Base-by-base conservation (phyloP, 345 rosid species). In the Carallia pectinifolia region DNA sequence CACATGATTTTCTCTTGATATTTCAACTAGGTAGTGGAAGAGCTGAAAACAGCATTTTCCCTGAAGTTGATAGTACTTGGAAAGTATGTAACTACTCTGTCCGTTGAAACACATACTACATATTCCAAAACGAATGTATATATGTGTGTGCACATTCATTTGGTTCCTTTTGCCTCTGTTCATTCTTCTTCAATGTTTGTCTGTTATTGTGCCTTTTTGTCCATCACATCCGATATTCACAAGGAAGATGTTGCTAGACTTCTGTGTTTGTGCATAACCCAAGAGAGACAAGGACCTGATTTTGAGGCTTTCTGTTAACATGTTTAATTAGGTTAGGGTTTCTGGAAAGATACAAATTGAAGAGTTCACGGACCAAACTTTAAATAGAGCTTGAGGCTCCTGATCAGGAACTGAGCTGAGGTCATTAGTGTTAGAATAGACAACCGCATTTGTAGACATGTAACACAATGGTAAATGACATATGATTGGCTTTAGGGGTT, bases 41-140 rank as follows among this genome's bases (percentile, higher is more conserved):
- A 76, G 77, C 90, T 69, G 91, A 89, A 53, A 90, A 80, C 69
- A 63, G 73, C 81, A 82, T 95, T 90, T 91, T 95, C 74, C 97
- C 99, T 73, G 97, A 95, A 65, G 97, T 91, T 75, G 97, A 90
- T 86, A 88, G 97, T 83, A 85, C 88, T 27, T 91, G 96, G 93
- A 88, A 91, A 84, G 93, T 94, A 84, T n/a, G 89, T 78, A 61
- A 76, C 54, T 71, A 71, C 65, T 67, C 12, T 76, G 70, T 38
- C 71, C n/a, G 40, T 44, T 3, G 17, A 44, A 44, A 44, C 5
- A 12, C 50, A 13, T 10, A 5, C 50, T 44, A 4, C 17, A 12
- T 44, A 1, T 44, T 39, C 27, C 12, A 16, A 13, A 44, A 44
- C 16, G 12, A 44, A 44, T 44, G 50, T 3, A 44, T 12, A 44